Percentiles rank a stretch among this genome's conserved stretches.
Conservation (phyloP, 352 stramenopile genomes). For the Pythium volutum region DNA sequence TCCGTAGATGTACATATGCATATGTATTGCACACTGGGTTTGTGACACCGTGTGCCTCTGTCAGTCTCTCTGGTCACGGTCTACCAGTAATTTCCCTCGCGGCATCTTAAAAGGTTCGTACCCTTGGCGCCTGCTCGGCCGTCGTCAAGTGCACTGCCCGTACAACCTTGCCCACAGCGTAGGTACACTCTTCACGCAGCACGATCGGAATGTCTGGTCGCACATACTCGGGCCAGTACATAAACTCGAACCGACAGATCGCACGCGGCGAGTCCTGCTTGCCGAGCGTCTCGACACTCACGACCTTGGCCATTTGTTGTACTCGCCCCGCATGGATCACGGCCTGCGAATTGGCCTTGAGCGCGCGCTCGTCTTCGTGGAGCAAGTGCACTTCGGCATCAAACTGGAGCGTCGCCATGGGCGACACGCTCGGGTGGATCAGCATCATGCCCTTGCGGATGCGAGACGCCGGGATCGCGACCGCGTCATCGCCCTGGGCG, state of each 20-base stretch:
- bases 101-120: conserved; percentile 38
- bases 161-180: conserved; percentile 70
- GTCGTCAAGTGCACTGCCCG: conserved; percentile 48
- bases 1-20: background rate
- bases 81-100: background rate
- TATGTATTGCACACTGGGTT: conserved; percentile 22
- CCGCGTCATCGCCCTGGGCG: background rate
- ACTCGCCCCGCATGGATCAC: conserved; percentile 83
- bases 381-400: conserved; percentile 78
- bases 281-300: conserved; percentile 34
- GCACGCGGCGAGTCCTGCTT: conserved; percentile 26
- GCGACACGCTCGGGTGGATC: conserved; percentile 58
- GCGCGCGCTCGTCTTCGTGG: conserved; percentile 35
- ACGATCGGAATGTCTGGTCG: conserved; percentile 75
- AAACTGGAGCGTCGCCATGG: conserved; percentile 65
- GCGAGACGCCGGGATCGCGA: conserved; percentile 13
- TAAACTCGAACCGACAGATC: conserved; percentile 82
- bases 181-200: conserved; percentile 55
- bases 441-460: conserved; percentile 75
- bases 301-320: conserved; percentile 77
- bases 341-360: conserved; percentile 74
- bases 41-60: background rate
- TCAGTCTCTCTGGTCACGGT: background rate
- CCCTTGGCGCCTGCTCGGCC: conserved; percentile 34
- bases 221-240: conserved; percentile 86